A percentile compares a stretch with the other conserved stretches of the same genome.
Evolutionary conservation across 2,329 filamentous ascomycete species (phyloP).

Genomic region (Diaporthe eres): DNA sequence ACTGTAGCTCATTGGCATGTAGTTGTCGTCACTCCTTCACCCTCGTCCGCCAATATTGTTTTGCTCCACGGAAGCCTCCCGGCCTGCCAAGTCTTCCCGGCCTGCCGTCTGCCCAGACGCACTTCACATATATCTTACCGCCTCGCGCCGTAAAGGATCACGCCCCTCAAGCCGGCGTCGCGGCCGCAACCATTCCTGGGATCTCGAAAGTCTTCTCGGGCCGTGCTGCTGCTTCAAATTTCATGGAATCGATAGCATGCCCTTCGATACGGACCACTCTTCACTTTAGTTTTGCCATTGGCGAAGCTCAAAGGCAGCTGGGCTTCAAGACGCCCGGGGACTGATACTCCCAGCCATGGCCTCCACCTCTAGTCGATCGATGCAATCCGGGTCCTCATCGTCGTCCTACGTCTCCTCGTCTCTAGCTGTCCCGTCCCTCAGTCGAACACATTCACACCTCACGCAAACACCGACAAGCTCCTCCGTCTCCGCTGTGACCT

Average conservation of each 20-base stretch:
- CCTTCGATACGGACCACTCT: slow-evolving; percentile 10
- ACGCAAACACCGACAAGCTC: slow-evolving; percentile 62
- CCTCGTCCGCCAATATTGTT: not conserved
- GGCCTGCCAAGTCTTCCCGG: slow-evolving; percentile 1
- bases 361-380: slow-evolving; percentile 45
- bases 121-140: slow-evolving; percentile 13
- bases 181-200: slow-evolving; percentile 7
- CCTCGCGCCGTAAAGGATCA: not conserved
- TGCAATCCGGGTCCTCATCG: slow-evolving; percentile 58
- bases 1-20: slow-evolving; percentile 1
- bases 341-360: slow-evolving; percentile 53
- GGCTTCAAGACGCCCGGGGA: slow-evolving; percentile 45
- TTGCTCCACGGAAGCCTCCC: slow-evolving; percentile 15
- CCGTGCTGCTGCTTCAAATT: not conserved
- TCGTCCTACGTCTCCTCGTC: slow-evolving; percentile 65
- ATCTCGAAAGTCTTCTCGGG: not conserved
- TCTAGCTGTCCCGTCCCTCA: slow-evolving; percentile 55
- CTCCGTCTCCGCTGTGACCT: slow-evolving; percentile 59
- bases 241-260: slow-evolving; percentile 37
- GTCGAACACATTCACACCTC: slow-evolving; percentile 58
- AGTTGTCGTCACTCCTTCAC: slow-evolving; percentile 4
- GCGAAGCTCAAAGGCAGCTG: slow-evolving; percentile 31
- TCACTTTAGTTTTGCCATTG: slow-evolving; percentile 28
- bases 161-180: not conserved
- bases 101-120: slow-evolving; percentile 1